Evolutionary conservation across 2,329 filamentous ascomycete species (phyloP), one percentile per base, ranked within the genome.

Genomic region (Xylaria multiplex): DNA sequence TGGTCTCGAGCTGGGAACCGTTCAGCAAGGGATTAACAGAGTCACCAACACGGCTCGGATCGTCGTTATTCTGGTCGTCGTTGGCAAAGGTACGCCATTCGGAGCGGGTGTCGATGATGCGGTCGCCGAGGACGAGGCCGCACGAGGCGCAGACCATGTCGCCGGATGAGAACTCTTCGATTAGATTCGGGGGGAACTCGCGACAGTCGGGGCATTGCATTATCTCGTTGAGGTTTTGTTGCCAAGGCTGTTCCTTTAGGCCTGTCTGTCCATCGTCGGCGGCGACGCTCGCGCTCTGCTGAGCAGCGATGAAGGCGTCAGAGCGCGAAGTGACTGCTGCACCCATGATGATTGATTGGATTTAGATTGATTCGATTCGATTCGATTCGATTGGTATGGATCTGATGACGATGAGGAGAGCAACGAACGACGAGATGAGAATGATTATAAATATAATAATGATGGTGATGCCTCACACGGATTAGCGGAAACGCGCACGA

Each of bases 21-120:
- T 97, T 93, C 64, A 97, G 86, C 49, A 99, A 89, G 60, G 93
- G 91, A 76, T 98, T 97, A 67, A 91, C 90, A 6, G 91, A 92
- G 73, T 98, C 96, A 83, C 96, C 96, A 71, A 99, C 95, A 93
- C 96, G 96, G 65, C 93, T 97, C 4, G 96, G 96, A 72, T 99
- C 96, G 74, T 98, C 96, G 76, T 92, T 94, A 75, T 93, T 93
- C 79, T 97, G 93, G 78, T 99, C 96, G 76, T 99, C 96, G 78
- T 98, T 98, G 77, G 94, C 93, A 81, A 99, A 99, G 0, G 96
- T 99, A 77, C 96, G 93, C 96, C 96, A 99, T 82, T 99, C 96
- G 54, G 93, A 97, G 69, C 96, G 91, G 67, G 93, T 96, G 77
- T 99, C 96, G 76, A 99, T 94, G 77, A 96, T 93, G 71, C 93